Conservation (phyloP, 2,329 filamentous ascomycete genomes). For the Dothistroma pini region DNA sequence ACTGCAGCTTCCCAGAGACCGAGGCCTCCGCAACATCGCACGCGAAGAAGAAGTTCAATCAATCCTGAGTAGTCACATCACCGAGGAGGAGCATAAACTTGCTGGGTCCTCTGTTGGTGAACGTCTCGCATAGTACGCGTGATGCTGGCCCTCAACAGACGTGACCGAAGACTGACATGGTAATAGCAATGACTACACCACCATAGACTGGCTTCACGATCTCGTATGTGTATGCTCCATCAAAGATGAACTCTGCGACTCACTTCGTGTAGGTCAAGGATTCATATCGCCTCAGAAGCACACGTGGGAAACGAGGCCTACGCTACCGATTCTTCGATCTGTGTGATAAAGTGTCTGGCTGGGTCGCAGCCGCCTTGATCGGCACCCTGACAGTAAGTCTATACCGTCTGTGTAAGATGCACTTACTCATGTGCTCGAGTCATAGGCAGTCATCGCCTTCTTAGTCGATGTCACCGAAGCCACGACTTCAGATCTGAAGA, state of each 20-base stretch:
- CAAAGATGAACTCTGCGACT: no score
- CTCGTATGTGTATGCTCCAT: slow-evolving; percentile 40
- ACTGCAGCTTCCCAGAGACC: slow-evolving; percentile 28
- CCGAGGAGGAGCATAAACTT: slow-evolving; percentile 50
- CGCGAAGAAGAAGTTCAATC: slow-evolving; percentile 44
- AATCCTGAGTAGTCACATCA: slow-evolving; percentile 41
- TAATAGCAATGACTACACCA: slow-evolving; percentile 53
- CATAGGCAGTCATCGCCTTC: slow-evolving; percentile 50
- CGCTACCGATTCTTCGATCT: slow-evolving; percentile 39
- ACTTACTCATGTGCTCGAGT: neutral
- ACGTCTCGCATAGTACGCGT: slow-evolving; percentile 48
- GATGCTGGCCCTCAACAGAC: neutral
- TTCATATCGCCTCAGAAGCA: slow-evolving; percentile 49
- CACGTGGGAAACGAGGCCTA: slow-evolving; percentile 44
- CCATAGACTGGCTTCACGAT: slow-evolving; percentile 61
- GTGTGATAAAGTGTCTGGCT: slow-evolving; percentile 53
- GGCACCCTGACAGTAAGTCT: slow-evolving; percentile 45
- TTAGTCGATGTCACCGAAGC: slow-evolving; percentile 54
- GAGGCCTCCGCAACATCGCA: slow-evolving; percentile 10
- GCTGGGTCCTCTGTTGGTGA: slow-evolving; percentile 50
- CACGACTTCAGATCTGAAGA: slow-evolving; percentile 56
- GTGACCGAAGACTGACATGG: neutral
- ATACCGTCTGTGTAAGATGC: neutral
- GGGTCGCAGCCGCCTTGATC: slow-evolving; percentile 54
- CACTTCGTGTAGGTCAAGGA: slow-evolving; percentile 46